Conservation (phyloP, 257 asterid species). For the Solanum virginianum region DNA sequence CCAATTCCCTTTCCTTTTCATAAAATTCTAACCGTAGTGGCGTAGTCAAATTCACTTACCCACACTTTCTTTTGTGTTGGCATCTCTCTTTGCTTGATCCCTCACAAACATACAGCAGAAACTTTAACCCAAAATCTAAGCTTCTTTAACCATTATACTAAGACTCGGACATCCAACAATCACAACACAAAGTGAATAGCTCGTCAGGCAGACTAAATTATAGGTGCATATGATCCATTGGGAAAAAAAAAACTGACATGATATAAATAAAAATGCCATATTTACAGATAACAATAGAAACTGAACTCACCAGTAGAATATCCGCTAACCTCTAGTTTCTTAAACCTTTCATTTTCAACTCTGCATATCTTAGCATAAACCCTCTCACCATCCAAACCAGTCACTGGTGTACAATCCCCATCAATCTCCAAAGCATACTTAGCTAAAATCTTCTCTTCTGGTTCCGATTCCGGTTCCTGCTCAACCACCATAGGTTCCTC, state of each 20-base stretch:
- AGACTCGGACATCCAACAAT: background rate
- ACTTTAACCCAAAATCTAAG: background rate
- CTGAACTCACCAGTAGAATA: slow-evolving; percentile 32
- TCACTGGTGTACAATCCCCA: slow-evolving; percentile 80
- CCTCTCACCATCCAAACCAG: slow-evolving; percentile 93
- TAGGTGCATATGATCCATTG: background rate
- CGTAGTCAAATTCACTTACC: background rate
- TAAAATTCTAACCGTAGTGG: background rate
- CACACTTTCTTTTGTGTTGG: background rate
- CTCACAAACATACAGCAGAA: background rate
- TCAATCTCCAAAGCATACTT: slow-evolving; percentile 66
- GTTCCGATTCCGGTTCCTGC: slow-evolving; percentile 20
- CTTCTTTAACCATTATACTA: background rate
- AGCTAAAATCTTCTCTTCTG: slow-evolving; percentile 46
- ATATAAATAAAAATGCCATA: background rate
- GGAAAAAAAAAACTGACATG: background rate
- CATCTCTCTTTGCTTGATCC: background rate
- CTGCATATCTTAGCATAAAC: slow-evolving; percentile 74
- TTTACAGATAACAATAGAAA: background rate
- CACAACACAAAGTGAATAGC: background rate
- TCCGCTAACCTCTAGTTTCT: slow-evolving; percentile 24
- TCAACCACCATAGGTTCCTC: slow-evolving; percentile 25
- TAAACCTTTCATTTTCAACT: slow-evolving; percentile 25
- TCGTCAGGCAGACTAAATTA: background rate
- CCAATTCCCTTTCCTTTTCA: background rate